Percentiles rank a stretch among this genome's conserved stretches.
Conservation (phyloP, 1,284 basidiomycete species). For the Trichosporon asahii region DNA sequence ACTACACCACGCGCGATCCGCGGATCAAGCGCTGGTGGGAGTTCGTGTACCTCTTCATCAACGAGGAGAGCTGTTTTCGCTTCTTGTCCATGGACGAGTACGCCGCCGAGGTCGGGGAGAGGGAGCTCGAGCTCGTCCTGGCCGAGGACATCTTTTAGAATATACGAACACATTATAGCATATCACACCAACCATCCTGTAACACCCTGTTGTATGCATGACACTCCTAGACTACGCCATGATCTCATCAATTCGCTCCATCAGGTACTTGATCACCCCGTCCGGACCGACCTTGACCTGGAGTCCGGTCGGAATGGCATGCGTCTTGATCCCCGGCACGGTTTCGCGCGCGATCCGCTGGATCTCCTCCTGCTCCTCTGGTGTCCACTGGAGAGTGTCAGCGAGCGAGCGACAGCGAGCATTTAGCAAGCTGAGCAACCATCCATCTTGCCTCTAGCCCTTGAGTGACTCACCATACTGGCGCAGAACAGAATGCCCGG, state of each 20-base stretch:
- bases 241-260: slow-evolving; percentile 46
- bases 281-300: slow-evolving; percentile 47
- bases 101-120: background rate
- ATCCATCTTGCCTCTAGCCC: no score
- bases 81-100: background rate
- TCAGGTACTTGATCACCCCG: slow-evolving; percentile 44
- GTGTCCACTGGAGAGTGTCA: slow-evolving; percentile 43
- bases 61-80: slow-evolving; percentile 4
- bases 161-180: background rate
- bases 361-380: slow-evolving; percentile 48
- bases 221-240: slow-evolving; percentile 27
- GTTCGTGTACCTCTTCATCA: slow-evolving; percentile 8
- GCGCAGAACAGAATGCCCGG: slow-evolving; percentile 46
- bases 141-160: background rate
- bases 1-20: background rate
- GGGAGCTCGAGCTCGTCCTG: slow-evolving; percentile 4
- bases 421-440: no score
- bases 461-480: slow-evolving; percentile 38
- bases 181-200: background rate
- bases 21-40: slow-evolving; percentile 1
- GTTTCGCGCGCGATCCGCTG: slow-evolving; percentile 46
- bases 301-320: slow-evolving; percentile 47
- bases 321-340: slow-evolving; percentile 47
- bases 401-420: background rate
- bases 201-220: background rate